A percentile compares a stretch with the other conserved stretches of the same genome.
Conservation (phyloP, 108 stramenopile genomes). For the Cyclostephanos tholiformis region DNA sequence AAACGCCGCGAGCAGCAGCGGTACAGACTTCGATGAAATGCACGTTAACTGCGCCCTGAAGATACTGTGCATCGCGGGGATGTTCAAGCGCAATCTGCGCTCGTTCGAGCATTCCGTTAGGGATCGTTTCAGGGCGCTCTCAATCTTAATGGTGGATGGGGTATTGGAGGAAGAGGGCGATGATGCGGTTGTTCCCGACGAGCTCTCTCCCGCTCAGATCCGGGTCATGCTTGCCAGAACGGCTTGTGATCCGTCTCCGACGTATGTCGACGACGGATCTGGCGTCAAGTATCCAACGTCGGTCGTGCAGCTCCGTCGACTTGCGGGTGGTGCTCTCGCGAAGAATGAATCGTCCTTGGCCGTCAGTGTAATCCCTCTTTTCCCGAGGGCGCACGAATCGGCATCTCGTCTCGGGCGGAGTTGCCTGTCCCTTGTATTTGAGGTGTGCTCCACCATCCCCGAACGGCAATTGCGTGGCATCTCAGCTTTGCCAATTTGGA, state of each 20-base stretch:
- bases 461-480: slow-evolving; percentile 63
- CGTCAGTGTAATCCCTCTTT: slow-evolving; percentile 35
- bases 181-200: slow-evolving; percentile 56
- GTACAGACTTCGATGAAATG: slow-evolving; percentile 73
- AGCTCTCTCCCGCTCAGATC: slow-evolving; percentile 69
- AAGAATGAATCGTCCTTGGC: slow-evolving; percentile 2
- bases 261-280: slow-evolving; percentile 34
- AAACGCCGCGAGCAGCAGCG: slow-evolving; percentile 37
- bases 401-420: slow-evolving; percentile 59
- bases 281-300: slow-evolving; percentile 41
- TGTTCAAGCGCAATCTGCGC: slow-evolving; percentile 53
- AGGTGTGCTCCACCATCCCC: slow-evolving; percentile 82
- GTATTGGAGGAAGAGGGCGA: slow-evolving; percentile 23
- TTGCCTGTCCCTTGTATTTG: slow-evolving; percentile 78
- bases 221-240: slow-evolving; percentile 70
- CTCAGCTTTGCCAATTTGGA: slow-evolving; percentile 73
- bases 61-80: slow-evolving; percentile 72
- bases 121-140: slow-evolving; percentile 58
- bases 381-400: slow-evolving; percentile 59
- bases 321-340: slow-evolving; percentile 15
- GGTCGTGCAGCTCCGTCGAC: slow-evolving; percentile 53
- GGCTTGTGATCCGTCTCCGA: slow-evolving; percentile 45
- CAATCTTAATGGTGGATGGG: slow-evolving; percentile 50
- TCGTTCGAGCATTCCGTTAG: slow-evolving; percentile 62
- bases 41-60: slow-evolving; percentile 78